These are phyloP conservation scores for Hygrophoropsis aurantiaca DNA, from an alignment of 768 basidiomycete species.

Conservation along the genomic window DNA sequence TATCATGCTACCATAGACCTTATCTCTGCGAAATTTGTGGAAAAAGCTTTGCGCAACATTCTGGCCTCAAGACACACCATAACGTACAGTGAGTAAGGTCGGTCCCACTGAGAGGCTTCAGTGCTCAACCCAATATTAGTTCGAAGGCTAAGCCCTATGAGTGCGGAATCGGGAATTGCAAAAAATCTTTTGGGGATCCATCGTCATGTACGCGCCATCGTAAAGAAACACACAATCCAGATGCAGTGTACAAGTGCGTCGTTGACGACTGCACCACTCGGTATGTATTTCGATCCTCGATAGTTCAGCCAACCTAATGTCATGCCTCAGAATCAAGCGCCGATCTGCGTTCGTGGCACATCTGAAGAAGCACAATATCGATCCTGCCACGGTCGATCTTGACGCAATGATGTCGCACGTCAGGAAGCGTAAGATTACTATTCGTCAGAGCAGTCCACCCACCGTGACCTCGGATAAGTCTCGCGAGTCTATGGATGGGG, in stretches of 20 bases:
- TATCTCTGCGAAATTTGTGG: constrained; percentile 51
- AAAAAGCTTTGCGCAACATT: constrained; percentile 57
- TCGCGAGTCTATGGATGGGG: no score
- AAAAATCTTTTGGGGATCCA: constrained; percentile 60
- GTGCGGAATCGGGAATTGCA: constrained; percentile 50
- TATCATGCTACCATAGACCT: constrained; percentile 38
- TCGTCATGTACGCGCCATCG: constrained; percentile 68
- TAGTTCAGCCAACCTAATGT: not conserved
- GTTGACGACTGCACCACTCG: constrained; percentile 44
- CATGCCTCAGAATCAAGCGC: constrained; percentile 56
- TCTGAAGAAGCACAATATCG: constrained; percentile 47
- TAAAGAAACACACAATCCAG: constrained; percentile 52
- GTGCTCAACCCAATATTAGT: constrained; percentile 29
- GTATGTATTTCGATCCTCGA: constrained; percentile 33
- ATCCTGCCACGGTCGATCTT: constrained; percentile 21
- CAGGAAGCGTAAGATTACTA: constrained; percentile 4
- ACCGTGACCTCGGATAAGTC: no score
- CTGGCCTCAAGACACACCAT: constrained; percentile 60
- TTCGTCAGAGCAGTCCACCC: no score
- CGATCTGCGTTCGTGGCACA: constrained; percentile 57
- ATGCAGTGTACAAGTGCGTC: constrained; percentile 47
- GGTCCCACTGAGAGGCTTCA: not conserved
- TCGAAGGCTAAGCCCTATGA: constrained; percentile 49
- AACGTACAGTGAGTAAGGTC: constrained; percentile 60
- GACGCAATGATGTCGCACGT: constrained; percentile 20